Conservation (phyloP, 2,329 filamentous ascomycete genomes). For the Fusarium brachygibbosum region DNA sequence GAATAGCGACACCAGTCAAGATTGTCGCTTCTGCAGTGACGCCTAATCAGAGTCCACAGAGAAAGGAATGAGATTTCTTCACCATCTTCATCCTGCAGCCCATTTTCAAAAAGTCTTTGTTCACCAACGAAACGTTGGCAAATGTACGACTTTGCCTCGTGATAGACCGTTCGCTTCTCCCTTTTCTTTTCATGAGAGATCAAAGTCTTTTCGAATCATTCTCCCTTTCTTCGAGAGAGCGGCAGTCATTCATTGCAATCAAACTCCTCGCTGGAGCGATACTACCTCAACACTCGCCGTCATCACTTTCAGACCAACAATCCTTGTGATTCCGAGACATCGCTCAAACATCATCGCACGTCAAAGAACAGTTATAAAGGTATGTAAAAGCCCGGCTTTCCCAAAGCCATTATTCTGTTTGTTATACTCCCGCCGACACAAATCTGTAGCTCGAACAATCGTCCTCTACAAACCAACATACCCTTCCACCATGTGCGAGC, state of each 20-base stretch:
- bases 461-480: not conserved
- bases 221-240: too few relatives aligned
- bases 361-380: not conserved
- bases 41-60: fast-evolving
- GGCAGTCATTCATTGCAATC: too few relatives aligned
- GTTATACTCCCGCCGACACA: fast-evolving
- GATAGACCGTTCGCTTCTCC: not conserved
- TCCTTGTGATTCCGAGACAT: too few relatives aligned
- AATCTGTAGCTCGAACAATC: not conserved
- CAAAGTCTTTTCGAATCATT: not conserved
- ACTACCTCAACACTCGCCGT: fast-evolving
- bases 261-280: not conserved
- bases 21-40: not conserved
- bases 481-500: conserved; percentile 12
- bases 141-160: fast-evolving
- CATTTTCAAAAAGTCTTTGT: fast-evolving
- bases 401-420: not conserved
- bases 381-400: fast-evolving
- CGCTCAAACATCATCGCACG: not conserved
- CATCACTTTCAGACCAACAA: not conserved
- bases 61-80: fast-evolving
- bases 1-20: fast-evolving
- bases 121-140: not conserved
- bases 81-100: fast-evolving
- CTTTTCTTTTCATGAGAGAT: too few relatives aligned